These are phyloP conservation scores for Pichia sporocuriosa DNA, from an alignment of 805 yeast species.

Conservation along the genomic window DNA sequence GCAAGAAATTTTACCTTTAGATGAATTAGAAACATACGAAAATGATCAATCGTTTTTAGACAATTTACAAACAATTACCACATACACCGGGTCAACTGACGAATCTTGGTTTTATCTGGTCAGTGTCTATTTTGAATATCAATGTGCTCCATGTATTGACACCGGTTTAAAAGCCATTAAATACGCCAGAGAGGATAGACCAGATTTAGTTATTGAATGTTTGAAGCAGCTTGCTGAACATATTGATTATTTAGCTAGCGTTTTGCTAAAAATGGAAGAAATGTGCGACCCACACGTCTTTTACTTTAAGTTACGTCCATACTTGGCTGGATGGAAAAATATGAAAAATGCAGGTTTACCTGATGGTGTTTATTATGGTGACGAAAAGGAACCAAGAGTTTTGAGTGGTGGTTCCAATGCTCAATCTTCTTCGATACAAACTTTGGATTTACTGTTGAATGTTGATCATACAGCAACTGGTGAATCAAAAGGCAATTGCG, in stretches of 20 bases:
- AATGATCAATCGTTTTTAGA: conserved; percentile 39
- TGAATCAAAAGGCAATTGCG: conserved; percentile 1
- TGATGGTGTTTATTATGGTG: conserved; percentile 73
- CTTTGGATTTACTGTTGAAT: conserved; percentile 68
- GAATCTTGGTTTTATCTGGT: conserved; percentile 93
- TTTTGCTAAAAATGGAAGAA: conserved; percentile 78
- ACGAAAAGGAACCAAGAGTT: conserved; percentile 45
- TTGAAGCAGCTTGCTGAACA: conserved; percentile 66
- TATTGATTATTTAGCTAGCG: conserved; percentile 66
- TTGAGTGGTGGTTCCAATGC: conserved; percentile 93
- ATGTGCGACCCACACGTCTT: conserved; percentile 93
- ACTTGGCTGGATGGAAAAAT: conserved; percentile 88
- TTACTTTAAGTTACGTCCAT: conserved; percentile 81
- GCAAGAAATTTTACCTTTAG: conserved; percentile 47
- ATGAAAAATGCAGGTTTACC: conserved; percentile 80
- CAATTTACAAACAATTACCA: conserved; percentile 68
- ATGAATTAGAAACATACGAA: conserved; percentile 19
- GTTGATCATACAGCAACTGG: conserved; percentile 81
- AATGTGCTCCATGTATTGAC: conserved; percentile 65
- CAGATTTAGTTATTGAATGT: conserved; percentile 33
- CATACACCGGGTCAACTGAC: conserved; percentile 86
- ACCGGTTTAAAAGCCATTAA: conserved; percentile 63
- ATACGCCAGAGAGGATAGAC: conserved; percentile 43
- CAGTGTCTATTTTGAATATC: conserved; percentile 77
- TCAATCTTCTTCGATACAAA: conserved; percentile 84